These are phyloP conservation scores for Phycomyces blakesleeanus DNA, from an alignment of 192 early-diverging fungal species.

Conservation along the genomic window DNA sequence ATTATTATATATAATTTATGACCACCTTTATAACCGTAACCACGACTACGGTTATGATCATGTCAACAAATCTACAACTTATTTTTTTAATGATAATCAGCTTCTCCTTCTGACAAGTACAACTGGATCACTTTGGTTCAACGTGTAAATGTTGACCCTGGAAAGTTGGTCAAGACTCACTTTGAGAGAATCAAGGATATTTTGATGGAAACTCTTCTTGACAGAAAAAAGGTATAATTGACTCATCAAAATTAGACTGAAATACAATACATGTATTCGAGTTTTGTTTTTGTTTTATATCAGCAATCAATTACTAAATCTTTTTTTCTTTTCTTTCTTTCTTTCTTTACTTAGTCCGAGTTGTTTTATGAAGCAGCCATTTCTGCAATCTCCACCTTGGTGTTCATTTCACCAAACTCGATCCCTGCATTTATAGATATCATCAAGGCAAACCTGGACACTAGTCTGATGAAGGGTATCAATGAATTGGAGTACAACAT, in stretches of 20 bases:
- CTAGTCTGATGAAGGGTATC: slow-evolving; percentile 48
- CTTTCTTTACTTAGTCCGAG: slow-evolving; percentile 34
- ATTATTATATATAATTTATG: too few relatives aligned
- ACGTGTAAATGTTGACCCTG: slow-evolving; percentile 66
- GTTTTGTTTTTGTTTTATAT: too few relatives aligned
- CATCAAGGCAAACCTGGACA: slow-evolving; percentile 45
- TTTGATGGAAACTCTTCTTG: slow-evolving; percentile 39
- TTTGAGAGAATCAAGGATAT: slow-evolving; percentile 41
- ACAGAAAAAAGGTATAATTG: slow-evolving; percentile 36
- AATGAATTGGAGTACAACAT: slow-evolving; percentile 59
- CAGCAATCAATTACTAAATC: slow-evolving; percentile 4
- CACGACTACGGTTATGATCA: too few relatives aligned
- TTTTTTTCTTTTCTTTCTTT: slow-evolving; percentile 35
- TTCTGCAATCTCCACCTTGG: slow-evolving; percentile 56
- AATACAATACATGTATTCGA: too few relatives aligned
- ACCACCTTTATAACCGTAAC: too few relatives aligned
- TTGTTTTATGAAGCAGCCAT: slow-evolving; percentile 64
- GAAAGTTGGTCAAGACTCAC: slow-evolving; percentile 50
- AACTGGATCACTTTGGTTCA: slow-evolving; percentile 85
- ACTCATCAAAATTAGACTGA: too few relatives aligned
- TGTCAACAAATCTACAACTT: too few relatives aligned
- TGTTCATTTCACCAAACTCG: slow-evolving; percentile 56
- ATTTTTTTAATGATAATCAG: slow-evolving; percentile 15
- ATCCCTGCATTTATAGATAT: slow-evolving; percentile 46
- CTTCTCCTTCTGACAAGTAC: slow-evolving; percentile 63